Conservation (phyloP, 768 basidiomycete species). For the Mycena alexandri region DNA sequence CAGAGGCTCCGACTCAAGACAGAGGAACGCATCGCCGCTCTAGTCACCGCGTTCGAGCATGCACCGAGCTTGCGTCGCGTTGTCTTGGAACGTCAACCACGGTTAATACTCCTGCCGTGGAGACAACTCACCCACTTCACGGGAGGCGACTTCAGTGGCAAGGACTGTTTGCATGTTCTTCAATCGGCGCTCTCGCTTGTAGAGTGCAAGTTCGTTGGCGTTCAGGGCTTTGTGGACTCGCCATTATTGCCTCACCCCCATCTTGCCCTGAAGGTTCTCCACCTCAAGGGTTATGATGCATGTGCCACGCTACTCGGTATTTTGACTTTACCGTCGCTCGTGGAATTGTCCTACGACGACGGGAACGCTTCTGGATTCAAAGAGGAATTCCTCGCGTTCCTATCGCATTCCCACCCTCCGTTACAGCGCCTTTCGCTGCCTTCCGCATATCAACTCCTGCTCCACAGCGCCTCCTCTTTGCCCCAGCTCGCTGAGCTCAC, state of each 20-base stretch:
- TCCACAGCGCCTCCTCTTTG: neutral
- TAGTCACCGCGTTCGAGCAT: neutral
- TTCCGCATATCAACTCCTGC: neutral
- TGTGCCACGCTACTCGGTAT: neutral
- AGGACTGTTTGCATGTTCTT: conserved; percentile 5
- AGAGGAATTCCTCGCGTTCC: neutral
- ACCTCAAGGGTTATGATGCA: neutral
- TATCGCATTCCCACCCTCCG: neutral
- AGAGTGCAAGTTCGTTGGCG: neutral
- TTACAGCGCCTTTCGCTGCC: neutral
- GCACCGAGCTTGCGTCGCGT: conserved; percentile 6
- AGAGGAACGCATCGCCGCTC: rapidly evolving
- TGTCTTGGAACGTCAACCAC: neutral
- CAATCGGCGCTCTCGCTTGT: neutral
- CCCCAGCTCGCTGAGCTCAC: neutral
- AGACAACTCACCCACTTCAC: conserved; percentile 10
- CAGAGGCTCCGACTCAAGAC: neutral
- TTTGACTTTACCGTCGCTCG: neutral
- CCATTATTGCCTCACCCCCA: neutral
- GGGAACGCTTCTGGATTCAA: neutral
- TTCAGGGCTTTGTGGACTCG: neutral
- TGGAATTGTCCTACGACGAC: neutral
- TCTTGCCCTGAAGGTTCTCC: neutral
- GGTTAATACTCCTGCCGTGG: conserved; percentile 5
- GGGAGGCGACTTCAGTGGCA: neutral